A percentile compares a stretch with the other conserved stretches of the same genome.
Conservation (phyloP, 805 yeast genomes). For the Pichia gijzeniarum region DNA sequence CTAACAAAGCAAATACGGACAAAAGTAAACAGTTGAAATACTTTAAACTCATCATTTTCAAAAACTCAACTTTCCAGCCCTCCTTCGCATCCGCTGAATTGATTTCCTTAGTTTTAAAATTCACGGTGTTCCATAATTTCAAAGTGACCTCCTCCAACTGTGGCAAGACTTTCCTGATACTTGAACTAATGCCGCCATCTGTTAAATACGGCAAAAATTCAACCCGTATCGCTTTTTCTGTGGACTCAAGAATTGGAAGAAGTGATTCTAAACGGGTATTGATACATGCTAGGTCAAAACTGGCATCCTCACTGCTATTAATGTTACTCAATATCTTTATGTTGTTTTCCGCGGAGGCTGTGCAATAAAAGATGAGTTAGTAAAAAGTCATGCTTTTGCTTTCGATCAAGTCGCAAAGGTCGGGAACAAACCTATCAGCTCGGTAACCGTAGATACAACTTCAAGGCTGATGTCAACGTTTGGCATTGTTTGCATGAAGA, state of each 20-base stretch:
- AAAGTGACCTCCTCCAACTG: slow-evolving; percentile 21
- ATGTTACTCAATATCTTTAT: slow-evolving; percentile 3
- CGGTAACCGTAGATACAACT: slow-evolving; percentile 2
- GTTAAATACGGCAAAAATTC: not conserved
- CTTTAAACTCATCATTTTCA: slow-evolving; percentile 14
- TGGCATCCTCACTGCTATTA: slow-evolving; percentile 10
- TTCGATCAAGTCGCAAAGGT: too few relatives aligned
- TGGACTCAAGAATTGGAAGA: slow-evolving; percentile 14
- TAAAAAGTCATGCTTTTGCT: too few relatives aligned
- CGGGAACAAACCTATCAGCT: slow-evolving; percentile 10
- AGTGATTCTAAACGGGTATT: slow-evolving; percentile 14
- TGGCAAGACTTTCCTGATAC: not conserved
- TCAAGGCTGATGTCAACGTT: not conserved
- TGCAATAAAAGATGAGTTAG: too few relatives aligned
- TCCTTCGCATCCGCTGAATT: too few relatives aligned
- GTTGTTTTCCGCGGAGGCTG: slow-evolving; percentile 15
- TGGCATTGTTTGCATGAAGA: not conserved
- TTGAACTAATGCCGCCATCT: not conserved
- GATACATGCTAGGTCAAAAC: slow-evolving; percentile 16
- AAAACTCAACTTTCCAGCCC: slow-evolving; percentile 1
- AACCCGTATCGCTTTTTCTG: slow-evolving; percentile 12
- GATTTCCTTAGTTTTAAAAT: slow-evolving; percentile 17
- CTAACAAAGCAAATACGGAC: slow-evolving; percentile 26
- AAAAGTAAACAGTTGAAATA: slow-evolving; percentile 29
- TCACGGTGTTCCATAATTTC: slow-evolving; percentile 33